These are phyloP conservation scores for Xylaria acuta DNA, from an alignment of 495 filamentous ascomycete genomes.

Conservation along the genomic window DNA sequence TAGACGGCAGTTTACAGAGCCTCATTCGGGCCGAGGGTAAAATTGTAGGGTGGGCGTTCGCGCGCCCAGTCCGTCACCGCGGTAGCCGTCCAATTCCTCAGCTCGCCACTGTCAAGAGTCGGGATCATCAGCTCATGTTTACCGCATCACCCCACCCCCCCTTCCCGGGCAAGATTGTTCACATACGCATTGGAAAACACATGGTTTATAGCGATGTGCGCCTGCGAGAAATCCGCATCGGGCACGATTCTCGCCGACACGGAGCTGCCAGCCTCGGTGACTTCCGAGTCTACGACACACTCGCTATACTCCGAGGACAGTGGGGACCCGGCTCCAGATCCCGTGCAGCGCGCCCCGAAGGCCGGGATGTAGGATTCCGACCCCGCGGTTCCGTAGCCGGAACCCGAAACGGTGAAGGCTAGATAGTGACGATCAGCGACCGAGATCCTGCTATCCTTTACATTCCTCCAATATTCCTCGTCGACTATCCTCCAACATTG, in stretches of 20 bases:
- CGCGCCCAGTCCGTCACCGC: slow-evolving; percentile 28
- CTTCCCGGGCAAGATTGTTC: not conserved
- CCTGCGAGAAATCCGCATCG: not conserved
- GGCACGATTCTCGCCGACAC: slow-evolving; percentile 23
- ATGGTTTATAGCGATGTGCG: slow-evolving; percentile 26
- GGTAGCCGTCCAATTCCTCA: slow-evolving; percentile 8
- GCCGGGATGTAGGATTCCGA: slow-evolving; percentile 20
- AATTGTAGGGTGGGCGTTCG: slow-evolving; percentile 14
- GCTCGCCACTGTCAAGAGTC: not conserved
- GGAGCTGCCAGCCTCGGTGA: not conserved
- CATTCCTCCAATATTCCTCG: not conserved
- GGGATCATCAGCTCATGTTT: not conserved
- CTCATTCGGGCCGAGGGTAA: slow-evolving; percentile 9
- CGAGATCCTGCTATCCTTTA: not conserved
- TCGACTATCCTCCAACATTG: not conserved
- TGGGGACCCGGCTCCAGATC: slow-evolving; percentile 17
- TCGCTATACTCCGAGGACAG: slow-evolving; percentile 22
- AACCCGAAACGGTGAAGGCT: slow-evolving; percentile 21
- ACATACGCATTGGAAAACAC: slow-evolving; percentile 14
- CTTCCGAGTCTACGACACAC: not conserved
- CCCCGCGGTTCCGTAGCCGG: not conserved
- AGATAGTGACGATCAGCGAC: not conserved
- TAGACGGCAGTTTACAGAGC: not conserved
- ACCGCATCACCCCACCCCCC: not conserved
- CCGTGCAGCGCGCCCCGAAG: slow-evolving; percentile 19